Conservation (phyloP, 1,284 basidiomycete species). For the Ganoderma lucidum region DNA sequence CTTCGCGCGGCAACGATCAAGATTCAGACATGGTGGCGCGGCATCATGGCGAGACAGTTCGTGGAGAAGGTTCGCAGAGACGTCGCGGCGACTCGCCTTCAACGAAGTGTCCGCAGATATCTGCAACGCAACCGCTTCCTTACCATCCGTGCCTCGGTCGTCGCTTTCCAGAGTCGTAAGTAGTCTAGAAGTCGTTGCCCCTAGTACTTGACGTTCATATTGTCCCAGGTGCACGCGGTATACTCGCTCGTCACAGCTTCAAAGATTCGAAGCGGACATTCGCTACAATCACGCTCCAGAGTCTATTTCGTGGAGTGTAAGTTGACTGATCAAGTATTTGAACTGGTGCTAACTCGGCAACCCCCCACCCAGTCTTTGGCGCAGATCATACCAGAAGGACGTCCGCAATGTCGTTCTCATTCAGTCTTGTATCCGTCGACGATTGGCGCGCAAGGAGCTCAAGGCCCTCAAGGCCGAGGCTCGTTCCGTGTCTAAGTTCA, state of each 20-base stretch:
- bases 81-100: conserved; percentile 81
- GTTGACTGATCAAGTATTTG: conserved; percentile 43
- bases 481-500: conserved; percentile 97
- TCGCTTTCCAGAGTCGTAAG: conserved; percentile 88
- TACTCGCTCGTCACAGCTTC: conserved; percentile 76
- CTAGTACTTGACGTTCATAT: conserved; percentile 21
- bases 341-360: conserved; percentile 10
- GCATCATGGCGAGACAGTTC: conserved; percentile 77
- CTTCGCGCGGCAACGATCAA: conserved; percentile 81
- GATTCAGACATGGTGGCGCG: conserved; percentile 96
- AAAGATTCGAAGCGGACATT: conserved; percentile 65
- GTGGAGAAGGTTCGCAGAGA: conserved; percentile 79
- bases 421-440: conserved; percentile 93
- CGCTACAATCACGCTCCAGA: conserved; percentile 84
- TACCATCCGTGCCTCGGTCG: conserved; percentile 68
- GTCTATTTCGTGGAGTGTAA: conserved; percentile 88
- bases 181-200: conserved; percentile 34
- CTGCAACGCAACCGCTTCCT: conserved; percentile 80
- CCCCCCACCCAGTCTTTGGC: conserved; percentile 60
- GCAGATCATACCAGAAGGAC: conserved; percentile 70
- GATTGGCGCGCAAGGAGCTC: conserved; percentile 88
- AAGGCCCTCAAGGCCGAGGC: conserved; percentile 89
- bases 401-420: conserved; percentile 83
- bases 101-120: conserved; percentile 77
- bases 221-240: conserved; percentile 78